Base-by-base conservation (phyloP, 768 basidiomycete genomes). In the Amanita rubescens region DNA sequence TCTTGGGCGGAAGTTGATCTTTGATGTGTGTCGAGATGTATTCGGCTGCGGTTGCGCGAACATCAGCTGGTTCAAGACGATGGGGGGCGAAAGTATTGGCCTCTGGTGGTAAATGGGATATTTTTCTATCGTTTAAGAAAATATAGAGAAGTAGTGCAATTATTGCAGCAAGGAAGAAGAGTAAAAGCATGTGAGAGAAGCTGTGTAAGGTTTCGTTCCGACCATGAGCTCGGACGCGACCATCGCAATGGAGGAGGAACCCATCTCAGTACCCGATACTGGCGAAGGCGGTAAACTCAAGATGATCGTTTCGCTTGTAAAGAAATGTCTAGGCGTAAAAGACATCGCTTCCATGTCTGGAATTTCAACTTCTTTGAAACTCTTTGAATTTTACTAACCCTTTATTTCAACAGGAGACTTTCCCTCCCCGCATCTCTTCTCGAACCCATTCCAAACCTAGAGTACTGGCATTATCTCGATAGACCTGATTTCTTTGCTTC, bases 391-490 rank as follows among this genome's bases (percentile, higher is more conserved):
- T 43, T 43, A 51, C 44, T 54, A 49, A 24, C 51, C 41, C 20
- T 42, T 44, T n/a, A n/a, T n/a, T 22, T 51, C 43, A 12, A 25
- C 53, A 96, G 94, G 81, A 90, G 94, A 45, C 72, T 97, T 25
- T 96, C 94, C 0, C 72, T 97, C 37, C 94, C 94, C 2, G 94
- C 94, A 12, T 94, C 92, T 42, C 69, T 97, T 45, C 78, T 97
- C 39, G 94, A 96, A 65, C 94, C 94, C 3, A 78, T 94, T 59
- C 94, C 94, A 4, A 97, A 97, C 70, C 78, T 97, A 48, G 94
- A 97, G 70, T 97, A 94, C 71, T 96, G 90, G 90, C 85, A 91
- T 59, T 94, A 93, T 60, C 75, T 92, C 44, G 93, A 95, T 68
- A 77, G 92, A 60, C 90, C 94, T 6, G 94, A 96, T 68, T 71